Evolutionary conservation across 169 alveolate species (phyloP).

Genomic region (Plasmodium sp.): DNA sequence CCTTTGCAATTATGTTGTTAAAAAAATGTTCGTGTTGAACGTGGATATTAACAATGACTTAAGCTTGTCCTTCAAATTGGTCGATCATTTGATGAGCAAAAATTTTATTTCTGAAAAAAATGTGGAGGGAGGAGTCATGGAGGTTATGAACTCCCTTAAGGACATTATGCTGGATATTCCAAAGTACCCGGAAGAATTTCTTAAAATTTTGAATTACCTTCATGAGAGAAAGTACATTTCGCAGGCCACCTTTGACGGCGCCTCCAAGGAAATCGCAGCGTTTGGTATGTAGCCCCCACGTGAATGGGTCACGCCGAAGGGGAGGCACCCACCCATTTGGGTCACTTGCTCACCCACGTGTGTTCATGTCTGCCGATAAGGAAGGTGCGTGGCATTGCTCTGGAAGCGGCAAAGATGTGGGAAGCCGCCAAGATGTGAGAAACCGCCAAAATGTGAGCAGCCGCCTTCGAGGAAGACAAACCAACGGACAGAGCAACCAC

Average conservation of each 20-base stretch:
- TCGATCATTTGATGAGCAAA: slow-evolving; percentile 21
- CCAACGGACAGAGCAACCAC: background rate
- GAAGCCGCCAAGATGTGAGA: background rate
- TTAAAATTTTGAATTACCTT: slow-evolving; percentile 24
- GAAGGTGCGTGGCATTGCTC: background rate
- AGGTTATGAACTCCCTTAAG: slow-evolving; percentile 28
- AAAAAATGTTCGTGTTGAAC: slow-evolving; percentile 44
- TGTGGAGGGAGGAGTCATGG: slow-evolving; percentile 43
- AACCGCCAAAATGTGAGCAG: background rate
- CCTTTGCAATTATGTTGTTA: slow-evolving; percentile 63
- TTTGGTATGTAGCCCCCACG: background rate
- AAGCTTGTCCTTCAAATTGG: slow-evolving; percentile 30
- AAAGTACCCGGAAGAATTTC: slow-evolving; percentile 46
- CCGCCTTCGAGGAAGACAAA: background rate
- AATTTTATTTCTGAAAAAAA: slow-evolving; percentile 49
- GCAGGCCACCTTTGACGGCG: slow-evolving; percentile 19
- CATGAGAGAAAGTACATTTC: slow-evolving; percentile 27
- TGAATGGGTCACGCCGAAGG: background rate
- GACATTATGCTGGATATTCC: slow-evolving; percentile 71
- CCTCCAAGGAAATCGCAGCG: slow-evolving; percentile 9
- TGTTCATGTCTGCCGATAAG: background rate
- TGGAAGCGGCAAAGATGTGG: background rate
- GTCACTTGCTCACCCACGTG: background rate
- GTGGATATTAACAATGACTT: slow-evolving; percentile 66
- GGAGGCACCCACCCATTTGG: background rate